Conservation (phyloP, 768 basidiomycete species). For the Leccinum rimulosum region DNA sequence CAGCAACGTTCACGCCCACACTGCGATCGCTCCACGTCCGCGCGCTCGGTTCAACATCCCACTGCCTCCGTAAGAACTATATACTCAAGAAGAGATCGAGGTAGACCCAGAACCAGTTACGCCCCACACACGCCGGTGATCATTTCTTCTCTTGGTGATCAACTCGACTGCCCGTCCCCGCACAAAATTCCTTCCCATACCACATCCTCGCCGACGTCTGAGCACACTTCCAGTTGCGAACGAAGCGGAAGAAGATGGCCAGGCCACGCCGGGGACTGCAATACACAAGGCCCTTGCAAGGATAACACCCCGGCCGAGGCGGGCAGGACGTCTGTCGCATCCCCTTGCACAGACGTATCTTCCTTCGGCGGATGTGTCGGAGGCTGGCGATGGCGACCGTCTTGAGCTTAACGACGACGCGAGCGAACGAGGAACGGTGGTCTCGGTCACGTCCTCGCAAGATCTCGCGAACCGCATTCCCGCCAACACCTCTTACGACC, state of each 20-base stretch:
- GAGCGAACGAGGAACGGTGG: conserved; percentile 61
- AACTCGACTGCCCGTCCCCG: conserved; percentile 79
- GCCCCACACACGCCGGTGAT: conserved; percentile 69
- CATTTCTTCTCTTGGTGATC: conserved; percentile 81
- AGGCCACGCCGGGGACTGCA: conserved; percentile 33
- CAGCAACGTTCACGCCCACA: conserved; percentile 68
- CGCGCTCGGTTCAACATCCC: conserved; percentile 62
- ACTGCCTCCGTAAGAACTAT: conserved; percentile 40
- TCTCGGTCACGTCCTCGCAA: conserved; percentile 84
- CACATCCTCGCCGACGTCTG: conserved; percentile 47
- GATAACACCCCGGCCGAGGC: conserved; percentile 60
- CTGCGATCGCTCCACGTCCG: conserved; percentile 57
- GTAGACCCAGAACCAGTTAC: conserved; percentile 52
- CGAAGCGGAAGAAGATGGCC: conserved; percentile 32
- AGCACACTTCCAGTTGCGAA: conserved; percentile 58
- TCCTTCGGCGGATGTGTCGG: too few relatives aligned
- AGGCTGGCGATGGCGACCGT: too few relatives aligned
- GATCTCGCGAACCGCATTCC: conserved; percentile 78
- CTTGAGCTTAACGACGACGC: conserved; percentile 39
- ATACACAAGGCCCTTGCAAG: conserved; percentile 58
- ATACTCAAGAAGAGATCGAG: conserved; percentile 30
- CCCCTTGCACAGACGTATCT: conserved; percentile 56
- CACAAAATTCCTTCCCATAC: conserved; percentile 42
- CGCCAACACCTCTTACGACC: conserved; percentile 87
- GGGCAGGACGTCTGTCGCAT: conserved; percentile 53